Percentiles rank a stretch among this genome's conserved stretches.
Conservation (phyloP, 345 rosid genomes). For the Syzygium aromaticum region DNA sequence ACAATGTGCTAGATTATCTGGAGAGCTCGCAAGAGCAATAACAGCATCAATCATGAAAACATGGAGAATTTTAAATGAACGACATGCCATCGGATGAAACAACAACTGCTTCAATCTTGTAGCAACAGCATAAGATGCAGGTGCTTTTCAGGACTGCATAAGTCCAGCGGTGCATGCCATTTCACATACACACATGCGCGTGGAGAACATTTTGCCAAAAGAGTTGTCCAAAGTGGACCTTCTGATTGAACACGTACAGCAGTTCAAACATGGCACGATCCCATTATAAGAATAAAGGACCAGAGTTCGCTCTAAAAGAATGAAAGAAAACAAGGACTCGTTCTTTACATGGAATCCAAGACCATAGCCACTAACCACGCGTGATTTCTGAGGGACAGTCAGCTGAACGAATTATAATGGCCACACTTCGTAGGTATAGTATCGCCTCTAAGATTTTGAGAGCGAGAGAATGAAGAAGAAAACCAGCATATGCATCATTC, state of each 20-base stretch:
- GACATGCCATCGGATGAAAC: neutral
- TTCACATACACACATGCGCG: accelerated
- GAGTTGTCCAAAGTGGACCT: neutral
- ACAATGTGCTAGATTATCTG: neutral
- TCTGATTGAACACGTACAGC: neutral
- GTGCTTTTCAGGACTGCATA: neutral
- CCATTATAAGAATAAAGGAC: neutral
- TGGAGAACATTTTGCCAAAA: neutral
- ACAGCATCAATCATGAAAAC: neutral
- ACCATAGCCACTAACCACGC: neutral
- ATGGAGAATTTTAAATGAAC: neutral
- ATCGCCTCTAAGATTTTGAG: neutral
- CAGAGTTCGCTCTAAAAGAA: neutral
- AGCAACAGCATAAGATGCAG: neutral
- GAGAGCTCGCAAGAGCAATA: neutral
- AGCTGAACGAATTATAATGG: no score
- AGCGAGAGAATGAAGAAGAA: neutral
- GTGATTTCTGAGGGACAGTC: neutral
- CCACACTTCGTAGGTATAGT: neutral
- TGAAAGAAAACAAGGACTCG: neutral
- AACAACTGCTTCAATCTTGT: neutral
- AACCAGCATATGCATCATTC: neutral
- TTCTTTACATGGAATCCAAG: neutral
- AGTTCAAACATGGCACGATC: neutral
- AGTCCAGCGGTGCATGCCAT: neutral